Base-by-base conservation (phyloP, 148 eudicot genomes). In the Nepenthes gracilis region DNA sequence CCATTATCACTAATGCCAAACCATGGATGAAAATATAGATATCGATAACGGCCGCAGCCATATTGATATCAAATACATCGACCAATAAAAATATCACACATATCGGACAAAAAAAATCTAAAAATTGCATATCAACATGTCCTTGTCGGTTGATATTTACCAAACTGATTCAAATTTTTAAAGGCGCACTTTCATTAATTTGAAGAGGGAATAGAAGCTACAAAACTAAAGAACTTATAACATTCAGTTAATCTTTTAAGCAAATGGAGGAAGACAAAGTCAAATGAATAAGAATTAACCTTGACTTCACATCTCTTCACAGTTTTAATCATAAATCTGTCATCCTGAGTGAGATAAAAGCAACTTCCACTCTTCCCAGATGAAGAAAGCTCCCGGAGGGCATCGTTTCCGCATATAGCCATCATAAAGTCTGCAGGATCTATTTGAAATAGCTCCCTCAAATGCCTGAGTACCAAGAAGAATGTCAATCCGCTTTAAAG, bases 281-380 rank as follows among this genome's bases (percentile, higher is more conserved):
- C 23, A 23, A 12, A 66, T 35, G 13, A 34, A 23, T 4, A 34
- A 55, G 65, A 82, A 76, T 92, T 60, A 76, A 93, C 99, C 97
- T 89, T 93, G 85, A 85, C 95, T 84, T 93, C 99, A 2, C 89
- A 86, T 81, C 89, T 93, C 84, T 75, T 93, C 66, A 93, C 97
- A 47, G 97, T 89, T 72, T 93, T 93, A 23, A 93, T 93, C 97
- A 93, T 89, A 66, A 86, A 93, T 64, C 97, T 71, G 67, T 93
- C 99, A 58, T 93, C 99, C 70, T 89, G 96, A 6, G 95, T 89
- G 36, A 93, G 75, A 72, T 93, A 93, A 73, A 93, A 89, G 72
- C 73, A 83, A 73, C 99, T 89, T 53, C 99, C 99, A 72, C 99
- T 93, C 75, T 93, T 93, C 38, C 99, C 99, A 0, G 95, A 97